These are phyloP conservation scores for Cladosporium halotolerans DNA, from an alignment of 2,329 filamentous ascomycete genomes.

Conservation along the genomic window DNA sequence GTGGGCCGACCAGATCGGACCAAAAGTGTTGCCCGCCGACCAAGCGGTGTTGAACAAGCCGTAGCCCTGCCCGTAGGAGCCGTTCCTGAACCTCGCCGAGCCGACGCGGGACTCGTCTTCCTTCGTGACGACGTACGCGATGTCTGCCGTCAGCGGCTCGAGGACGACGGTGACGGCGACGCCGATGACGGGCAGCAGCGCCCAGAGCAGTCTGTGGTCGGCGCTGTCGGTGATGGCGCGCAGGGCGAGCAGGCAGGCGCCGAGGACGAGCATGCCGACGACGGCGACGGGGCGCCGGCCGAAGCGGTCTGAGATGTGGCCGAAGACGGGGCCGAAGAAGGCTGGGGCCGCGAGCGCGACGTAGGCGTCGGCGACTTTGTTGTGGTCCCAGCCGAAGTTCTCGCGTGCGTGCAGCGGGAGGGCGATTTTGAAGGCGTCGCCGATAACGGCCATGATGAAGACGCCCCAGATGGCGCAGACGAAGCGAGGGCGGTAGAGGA, in stretches of 20 bases:
- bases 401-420: slow-evolving; percentile 16
- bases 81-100: background rate
- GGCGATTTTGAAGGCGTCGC: slow-evolving; percentile 18
- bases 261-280: slow-evolving; percentile 14
- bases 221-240: slow-evolving; percentile 13
- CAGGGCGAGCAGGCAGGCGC: slow-evolving; percentile 14
- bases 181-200: slow-evolving; percentile 16
- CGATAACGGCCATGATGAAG: slow-evolving; percentile 16
- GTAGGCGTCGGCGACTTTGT: slow-evolving; percentile 21
- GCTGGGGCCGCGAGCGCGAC: slow-evolving; percentile 18
- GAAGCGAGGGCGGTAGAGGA: slow-evolving; percentile 18
- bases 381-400: slow-evolving; percentile 18
- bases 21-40: slow-evolving; percentile 18
- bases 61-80: slow-evolving; percentile 19
- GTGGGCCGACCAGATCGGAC: slow-evolving; percentile 18
- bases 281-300: slow-evolving; percentile 18
- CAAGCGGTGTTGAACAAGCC: slow-evolving; percentile 22
- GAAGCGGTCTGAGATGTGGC: slow-evolving; percentile 16
- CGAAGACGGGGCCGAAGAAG: slow-evolving; percentile 20
- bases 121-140: slow-evolving; percentile 15
- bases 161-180: slow-evolving; percentile 16
- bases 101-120: background rate
- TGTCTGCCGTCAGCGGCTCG: slow-evolving; percentile 20
- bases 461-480: slow-evolving; percentile 18
- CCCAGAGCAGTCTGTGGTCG: slow-evolving; percentile 17